Evolutionary conservation across 257 asterid species (phyloP).

Genomic region (Fraxinus anomala): DNA sequence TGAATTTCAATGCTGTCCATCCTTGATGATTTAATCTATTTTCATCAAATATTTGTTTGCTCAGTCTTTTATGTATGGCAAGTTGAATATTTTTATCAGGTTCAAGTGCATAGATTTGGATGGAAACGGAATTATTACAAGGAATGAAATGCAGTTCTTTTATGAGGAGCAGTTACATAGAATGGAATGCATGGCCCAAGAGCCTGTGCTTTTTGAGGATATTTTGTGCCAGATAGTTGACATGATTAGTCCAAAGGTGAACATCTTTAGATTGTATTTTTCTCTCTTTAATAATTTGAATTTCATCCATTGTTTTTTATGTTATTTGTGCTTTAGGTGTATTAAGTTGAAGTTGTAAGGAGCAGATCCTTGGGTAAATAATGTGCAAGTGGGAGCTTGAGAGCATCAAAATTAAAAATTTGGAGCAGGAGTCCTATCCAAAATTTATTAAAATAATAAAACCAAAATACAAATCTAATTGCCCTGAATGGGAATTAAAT

Average conservation of each 20-base stretch:
- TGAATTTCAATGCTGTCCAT: not conserved
- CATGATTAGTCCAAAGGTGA: slow-evolving; percentile 94
- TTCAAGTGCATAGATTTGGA: slow-evolving; percentile 99
- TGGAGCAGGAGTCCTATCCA: not conserved
- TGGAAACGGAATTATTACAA: slow-evolving; percentile 89
- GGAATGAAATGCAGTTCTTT: slow-evolving; percentile 96
- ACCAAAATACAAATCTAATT: not conserved
- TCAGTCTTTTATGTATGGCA: not conserved
- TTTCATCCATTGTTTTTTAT: slow-evolving; percentile 3
- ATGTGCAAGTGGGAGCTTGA: slow-evolving; percentile 20
- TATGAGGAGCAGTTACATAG: slow-evolving; percentile 99
- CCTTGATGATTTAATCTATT: not conserved
- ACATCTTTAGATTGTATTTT: slow-evolving; percentile 20
- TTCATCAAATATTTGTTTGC: not conserved
- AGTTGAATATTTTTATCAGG: slow-evolving; percentile 51
- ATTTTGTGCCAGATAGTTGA: slow-evolving; percentile 96
- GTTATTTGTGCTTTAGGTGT: slow-evolving; percentile 16
- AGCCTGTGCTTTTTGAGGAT: slow-evolving; percentile 99
- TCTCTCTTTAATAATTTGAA: not conserved
- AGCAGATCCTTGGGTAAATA: slow-evolving; percentile 17
- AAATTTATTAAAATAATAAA: not conserved
- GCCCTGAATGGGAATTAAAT: not conserved
- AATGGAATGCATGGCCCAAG: slow-evolving; percentile 99
- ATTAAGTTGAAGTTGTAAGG: slow-evolving; percentile 3
- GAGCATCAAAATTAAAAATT: slow-evolving; percentile 6